Evolutionary conservation across 176 grass and related monocot genomes (phyloP), one percentile per base, ranked within the genome.

Genomic region (Rhipidocladum racemiflorum): DNA sequence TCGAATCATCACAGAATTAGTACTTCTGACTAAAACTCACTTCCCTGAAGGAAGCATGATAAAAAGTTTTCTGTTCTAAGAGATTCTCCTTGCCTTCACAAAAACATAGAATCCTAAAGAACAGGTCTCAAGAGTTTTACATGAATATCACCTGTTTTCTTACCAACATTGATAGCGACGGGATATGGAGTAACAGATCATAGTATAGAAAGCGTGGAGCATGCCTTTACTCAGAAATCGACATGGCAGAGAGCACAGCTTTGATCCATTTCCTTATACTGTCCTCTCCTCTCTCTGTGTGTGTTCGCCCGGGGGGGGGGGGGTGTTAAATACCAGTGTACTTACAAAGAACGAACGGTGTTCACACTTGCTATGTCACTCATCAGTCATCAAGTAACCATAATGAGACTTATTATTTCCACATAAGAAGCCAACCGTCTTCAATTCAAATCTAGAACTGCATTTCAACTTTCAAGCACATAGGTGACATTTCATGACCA

Each of bases 201-300:
- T 60, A 72, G 24, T 3, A 29, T 27, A 36, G 18, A 64, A 86
- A 72, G 35, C 36, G 45, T 5, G 20, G 66, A 43, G 6, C 74
- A 57, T 35, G 49, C 38, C 75, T 79, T 77, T 79, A 21, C 29
- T 38, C 27, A 38, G 38, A 64, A 78, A 46, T 59, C 20, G 15
- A 72, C 60, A 84, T 59, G 56, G 73, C 56, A 49, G 21, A 70
- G 61, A 48, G 80, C 61, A 59, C 48, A 67, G 61, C 50, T 79
- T 68, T 84, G 66, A 61, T 79, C 48, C 42, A 49, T 74, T 54
- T 72, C 7, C 20, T 76, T 65, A 23, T 57, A 3, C 34, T 60
- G 36, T 43, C 48, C 78, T 34, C 3, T 34, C 32, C 32, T 34
- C 32, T 34, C 1, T 34, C 3, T 34, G 32, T 34, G 32, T 34